These are phyloP conservation scores for Pelargonium cotyledonis DNA, from an alignment of 441 rosid genomes.

Conservation along the genomic window DNA sequence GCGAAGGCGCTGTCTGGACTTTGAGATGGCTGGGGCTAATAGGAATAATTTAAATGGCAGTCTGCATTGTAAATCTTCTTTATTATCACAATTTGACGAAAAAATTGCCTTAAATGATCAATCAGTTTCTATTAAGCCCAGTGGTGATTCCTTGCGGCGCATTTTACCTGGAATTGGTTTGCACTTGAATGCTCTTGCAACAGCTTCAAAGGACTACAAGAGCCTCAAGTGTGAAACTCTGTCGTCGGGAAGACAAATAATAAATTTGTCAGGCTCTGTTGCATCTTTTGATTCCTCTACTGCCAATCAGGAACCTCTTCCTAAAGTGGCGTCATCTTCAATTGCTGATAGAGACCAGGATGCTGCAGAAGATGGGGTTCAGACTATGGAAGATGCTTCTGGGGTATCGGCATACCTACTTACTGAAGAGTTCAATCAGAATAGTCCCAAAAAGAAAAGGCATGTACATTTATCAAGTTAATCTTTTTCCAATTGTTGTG, in stretches of 20 bases:
- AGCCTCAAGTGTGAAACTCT: conserved; percentile 36
- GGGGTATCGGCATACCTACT: conserved; percentile 32
- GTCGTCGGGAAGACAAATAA: conserved; percentile 34
- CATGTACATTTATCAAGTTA: neutral
- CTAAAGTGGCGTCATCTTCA: conserved; percentile 34
- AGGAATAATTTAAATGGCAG: conserved; percentile 39
- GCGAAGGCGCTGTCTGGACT: conserved; percentile 92
- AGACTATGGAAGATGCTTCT: conserved; percentile 40
- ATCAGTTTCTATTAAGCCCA: conserved; percentile 30
- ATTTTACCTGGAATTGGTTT: conserved; percentile 84
- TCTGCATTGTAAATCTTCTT: conserved; percentile 29
- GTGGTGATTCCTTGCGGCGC: conserved; percentile 45
- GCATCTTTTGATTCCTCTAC: conserved; percentile 28
- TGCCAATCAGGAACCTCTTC: conserved; percentile 28
- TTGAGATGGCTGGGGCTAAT: conserved; percentile 58
- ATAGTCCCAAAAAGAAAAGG: conserved; percentile 68
- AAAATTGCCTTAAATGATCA: conserved; percentile 28
- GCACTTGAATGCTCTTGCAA: conserved; percentile 78
- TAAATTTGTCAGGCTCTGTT: conserved; percentile 33
- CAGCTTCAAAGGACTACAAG: conserved; percentile 43
- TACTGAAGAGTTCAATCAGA: conserved; percentile 38
- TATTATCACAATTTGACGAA: conserved; percentile 24
- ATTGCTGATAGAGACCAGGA: conserved; percentile 42
- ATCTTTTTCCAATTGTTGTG: neutral
- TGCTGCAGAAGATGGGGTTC: conserved; percentile 35